Conservation (phyloP, 805 yeast species). For the Wickerhamiella sergipiensis region DNA sequence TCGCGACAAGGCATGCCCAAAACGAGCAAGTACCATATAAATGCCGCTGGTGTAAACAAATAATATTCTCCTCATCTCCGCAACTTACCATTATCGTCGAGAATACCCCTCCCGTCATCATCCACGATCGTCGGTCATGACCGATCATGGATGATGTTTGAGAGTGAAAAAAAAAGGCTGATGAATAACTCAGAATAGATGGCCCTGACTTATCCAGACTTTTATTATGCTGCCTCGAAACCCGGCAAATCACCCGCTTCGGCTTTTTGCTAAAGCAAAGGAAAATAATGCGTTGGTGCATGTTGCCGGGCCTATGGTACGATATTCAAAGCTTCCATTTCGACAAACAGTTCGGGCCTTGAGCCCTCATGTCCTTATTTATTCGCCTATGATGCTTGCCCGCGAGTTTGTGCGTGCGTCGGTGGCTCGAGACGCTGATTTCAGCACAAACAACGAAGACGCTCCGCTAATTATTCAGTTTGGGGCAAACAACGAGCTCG, state of each 20-base stretch:
- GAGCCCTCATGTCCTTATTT: constrained; percentile 59
- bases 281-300: constrained; percentile 41
- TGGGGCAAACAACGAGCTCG: constrained; percentile 76
- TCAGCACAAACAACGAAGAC: constrained; percentile 63
- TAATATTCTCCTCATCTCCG: constrained; percentile 12
- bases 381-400: constrained; percentile 93
- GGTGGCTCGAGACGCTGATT: constrained; percentile 71
- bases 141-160: neutral
- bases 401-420: constrained; percentile 82
- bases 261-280: constrained; percentile 35
- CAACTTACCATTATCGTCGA: constrained; percentile 6
- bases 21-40: constrained; percentile 3
- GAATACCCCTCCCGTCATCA: neutral
- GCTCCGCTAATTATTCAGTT: constrained; percentile 73
- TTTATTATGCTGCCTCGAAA: constrained; percentile 21
- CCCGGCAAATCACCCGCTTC: constrained; percentile 38
- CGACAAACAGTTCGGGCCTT: constrained; percentile 65
- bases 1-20: constrained; percentile 9
- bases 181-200: neutral
- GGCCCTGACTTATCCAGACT: neutral
- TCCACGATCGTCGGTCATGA: neutral
- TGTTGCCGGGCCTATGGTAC: constrained; percentile 90
- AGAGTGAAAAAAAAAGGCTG: neutral
- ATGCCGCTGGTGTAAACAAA: constrained; percentile 8
- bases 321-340: constrained; percentile 89